phyloP scores from a whole-genome alignment of 805 yeast genomes.

The Candida piceae region DNA sequence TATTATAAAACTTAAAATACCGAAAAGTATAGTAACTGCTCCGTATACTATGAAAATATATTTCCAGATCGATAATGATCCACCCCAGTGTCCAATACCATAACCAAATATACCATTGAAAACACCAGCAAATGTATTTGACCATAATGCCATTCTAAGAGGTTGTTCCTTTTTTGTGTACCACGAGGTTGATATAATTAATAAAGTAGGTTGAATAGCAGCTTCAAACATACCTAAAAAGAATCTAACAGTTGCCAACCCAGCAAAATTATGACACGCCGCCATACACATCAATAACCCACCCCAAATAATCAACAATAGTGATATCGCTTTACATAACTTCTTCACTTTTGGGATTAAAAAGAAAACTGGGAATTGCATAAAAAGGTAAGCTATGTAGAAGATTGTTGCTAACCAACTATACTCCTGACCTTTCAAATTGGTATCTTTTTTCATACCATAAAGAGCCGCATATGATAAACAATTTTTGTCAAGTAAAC shows the following conservation, averaged over 20 bases:
- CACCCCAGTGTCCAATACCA: slow-evolving; percentile 26
- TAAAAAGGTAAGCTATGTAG: slow-evolving; percentile 58
- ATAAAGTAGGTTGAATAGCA: slow-evolving; percentile 30
- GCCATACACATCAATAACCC: slow-evolving; percentile 42
- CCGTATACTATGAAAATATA: slow-evolving; percentile 32
- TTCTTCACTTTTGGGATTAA: slow-evolving; percentile 28
- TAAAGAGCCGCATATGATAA: slow-evolving; percentile 42
- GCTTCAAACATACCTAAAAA: slow-evolving; percentile 42
- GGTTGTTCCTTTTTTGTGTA: slow-evolving; percentile 31
- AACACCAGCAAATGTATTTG: slow-evolving; percentile 28
- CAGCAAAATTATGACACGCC: slow-evolving; percentile 40
- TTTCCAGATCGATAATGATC: slow-evolving; percentile 27
- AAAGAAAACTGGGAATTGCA: slow-evolving; percentile 46
- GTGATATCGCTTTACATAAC: slow-evolving; percentile 30
- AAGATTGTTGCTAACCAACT: slow-evolving; percentile 58
- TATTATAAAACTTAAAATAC: slow-evolving; percentile 24
- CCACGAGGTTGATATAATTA: slow-evolving; percentile 33
- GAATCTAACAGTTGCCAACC: slow-evolving; percentile 43
- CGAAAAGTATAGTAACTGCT: slow-evolving; percentile 28
- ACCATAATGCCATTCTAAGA: slow-evolving; percentile 28
- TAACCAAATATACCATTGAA: slow-evolving; percentile 30
- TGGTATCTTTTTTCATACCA: slow-evolving; percentile 36
- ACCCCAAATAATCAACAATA: slow-evolving; percentile 42
- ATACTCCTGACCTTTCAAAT: slow-evolving; percentile 40
- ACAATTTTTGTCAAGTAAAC: slow-evolving; percentile 38